These are phyloP conservation scores for Talaromyces amestolkiae DNA, from an alignment of 2,329 filamentous ascomycete genomes.

Conservation along the genomic window DNA sequence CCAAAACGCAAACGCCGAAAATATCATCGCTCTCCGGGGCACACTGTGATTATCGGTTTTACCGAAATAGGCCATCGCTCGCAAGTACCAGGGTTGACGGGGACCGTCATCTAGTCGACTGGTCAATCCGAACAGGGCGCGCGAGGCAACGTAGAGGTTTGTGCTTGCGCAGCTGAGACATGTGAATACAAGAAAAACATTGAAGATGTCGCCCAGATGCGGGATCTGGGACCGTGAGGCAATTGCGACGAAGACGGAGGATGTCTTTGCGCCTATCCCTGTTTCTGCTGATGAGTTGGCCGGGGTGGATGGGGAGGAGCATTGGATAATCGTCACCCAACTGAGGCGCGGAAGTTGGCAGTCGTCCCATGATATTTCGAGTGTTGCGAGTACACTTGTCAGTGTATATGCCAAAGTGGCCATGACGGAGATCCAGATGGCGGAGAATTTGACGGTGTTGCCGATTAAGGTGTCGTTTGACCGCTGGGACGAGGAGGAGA, in stretches of 20 bases:
- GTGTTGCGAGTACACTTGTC: conserved; percentile 25
- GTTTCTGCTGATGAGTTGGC: not conserved
- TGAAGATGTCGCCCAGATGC: conserved; percentile 28
- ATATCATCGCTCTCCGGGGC: conserved; percentile 39
- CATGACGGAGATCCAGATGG: conserved; percentile 32
- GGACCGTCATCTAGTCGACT: conserved; percentile 22
- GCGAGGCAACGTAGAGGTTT: conserved; percentile 36
- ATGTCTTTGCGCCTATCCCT: conserved; percentile 9
- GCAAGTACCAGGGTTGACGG: conserved; percentile 18
- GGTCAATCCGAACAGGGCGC: conserved; percentile 34
- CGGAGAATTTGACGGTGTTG: conserved; percentile 28
- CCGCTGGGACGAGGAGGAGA: not conserved
- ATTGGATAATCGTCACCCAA: conserved; percentile 20
- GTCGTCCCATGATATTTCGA: conserved; percentile 28
- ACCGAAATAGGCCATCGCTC: conserved; percentile 28
- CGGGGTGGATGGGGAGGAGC: not conserved
- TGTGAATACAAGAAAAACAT: conserved; percentile 31
- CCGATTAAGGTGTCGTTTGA: conserved; percentile 15
- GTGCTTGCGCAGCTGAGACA: conserved; percentile 34
- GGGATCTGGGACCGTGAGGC: conserved; percentile 24
- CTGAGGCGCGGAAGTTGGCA: conserved; percentile 23
- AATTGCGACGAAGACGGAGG: conserved; percentile 28
- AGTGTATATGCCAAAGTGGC: conserved; percentile 29
- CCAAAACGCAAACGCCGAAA: conserved; percentile 39
- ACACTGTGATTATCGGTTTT: conserved; percentile 30